Base-by-base conservation (phyloP, 1,284 basidiomycete species). In the Melampsora occidentalis region DNA sequence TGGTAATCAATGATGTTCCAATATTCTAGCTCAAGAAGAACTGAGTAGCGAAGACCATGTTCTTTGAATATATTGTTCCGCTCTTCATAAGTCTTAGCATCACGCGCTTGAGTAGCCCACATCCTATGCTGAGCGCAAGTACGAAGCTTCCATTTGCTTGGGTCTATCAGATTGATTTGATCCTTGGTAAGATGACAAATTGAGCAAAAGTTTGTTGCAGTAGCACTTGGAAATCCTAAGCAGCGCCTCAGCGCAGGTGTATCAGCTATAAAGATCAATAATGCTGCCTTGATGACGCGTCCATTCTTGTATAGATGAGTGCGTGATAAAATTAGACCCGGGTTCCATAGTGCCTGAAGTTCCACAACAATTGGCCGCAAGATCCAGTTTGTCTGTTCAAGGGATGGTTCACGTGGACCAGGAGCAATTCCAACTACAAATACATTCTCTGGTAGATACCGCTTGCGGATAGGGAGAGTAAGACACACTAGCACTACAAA, bases 341-440 rank as follows among this genome's bases (percentile, higher is more conserved):
- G 66, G 16, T 78, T n/a, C 81, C 82, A 84, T 33, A 83, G 78
- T 9, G 69, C 66, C 0, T 80, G 25, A 9, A 85, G 78, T n/a
- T 82, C 79, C n/a, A 82, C 78, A 9, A 84, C 78, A 2, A 84
- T 51, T 4, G 81, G 82, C 83, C 69, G 16, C 80, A 53, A 14
- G 1, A 25, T 25, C 25, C 25, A 25, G 25, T 25, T 25, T 25
- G 25, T 25, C 1, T 25, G 25, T 25, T 81, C 80, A 0, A 81
- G 67, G 25, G 78, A 78, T 1, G 85, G 84, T 71, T 85, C 82
- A 12, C 79, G 77, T 3, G 83, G 84, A 14, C 84, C 84, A 18
- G 85, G 85, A 20, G 85, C 81, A 53, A 84, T 79, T 2, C 82
- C 82, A 18, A 79, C 70, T 7, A 80, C 42, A 48, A 65, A 77